Percentiles rank a stretch among this genome's conserved stretches.
These are phyloP conservation scores for Panicum hallii DNA, from an alignment of 202 grass and related monocot species.

Conservation along the genomic window DNA sequence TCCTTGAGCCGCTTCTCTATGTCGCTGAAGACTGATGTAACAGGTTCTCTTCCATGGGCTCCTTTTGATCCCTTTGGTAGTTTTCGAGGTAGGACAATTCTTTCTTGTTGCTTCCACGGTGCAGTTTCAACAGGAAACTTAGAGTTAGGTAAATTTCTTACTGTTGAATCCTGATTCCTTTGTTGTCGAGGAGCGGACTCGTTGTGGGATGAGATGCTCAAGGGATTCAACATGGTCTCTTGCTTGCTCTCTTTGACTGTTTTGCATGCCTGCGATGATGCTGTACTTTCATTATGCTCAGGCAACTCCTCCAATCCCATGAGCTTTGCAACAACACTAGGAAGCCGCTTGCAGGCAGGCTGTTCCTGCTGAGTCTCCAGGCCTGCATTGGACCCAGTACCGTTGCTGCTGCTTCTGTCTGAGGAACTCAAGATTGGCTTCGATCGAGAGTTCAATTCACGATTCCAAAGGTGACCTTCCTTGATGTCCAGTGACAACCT, in stretches of 20 bases:
- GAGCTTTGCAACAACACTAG: conserved; percentile 87
- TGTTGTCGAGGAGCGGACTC: conserved; percentile 41
- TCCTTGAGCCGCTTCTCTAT: conserved; percentile 93
- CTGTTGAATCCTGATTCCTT: conserved; percentile 60
- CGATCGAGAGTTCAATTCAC: conserved; percentile 46
- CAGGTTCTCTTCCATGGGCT: conserved; percentile 54
- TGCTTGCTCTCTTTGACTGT: conserved; percentile 37
- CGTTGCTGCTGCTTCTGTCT: conserved; percentile 48
- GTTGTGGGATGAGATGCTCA: conserved; percentile 44
- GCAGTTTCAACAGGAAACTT: conserved; percentile 76
- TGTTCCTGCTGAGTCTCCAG: conserved; percentile 58
- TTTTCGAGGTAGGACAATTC: conserved; percentile 71
- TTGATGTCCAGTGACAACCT: conserved; percentile 86
- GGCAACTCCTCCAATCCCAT: conserved; percentile 93
- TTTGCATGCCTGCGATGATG: conserved; percentile 39
- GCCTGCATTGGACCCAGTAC: conserved; percentile 22
- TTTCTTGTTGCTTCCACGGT: conserved; percentile 86
- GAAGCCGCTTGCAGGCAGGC: conserved; percentile 50
- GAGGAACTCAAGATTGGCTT: conserved; percentile 47
- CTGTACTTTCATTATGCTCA: conserved; percentile 50
- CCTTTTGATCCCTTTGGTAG: conserved; percentile 54
- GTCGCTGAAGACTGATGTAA: conserved; percentile 78
- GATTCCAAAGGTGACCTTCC: conserved; percentile 58
- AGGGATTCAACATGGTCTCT: conserved; percentile 41
- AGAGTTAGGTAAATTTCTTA: conserved; percentile 61